A percentile compares a stretch with the other conserved stretches of the same genome.
Conservation (phyloP, 306 rosid species). For the Cucurbita pepo region DNA sequence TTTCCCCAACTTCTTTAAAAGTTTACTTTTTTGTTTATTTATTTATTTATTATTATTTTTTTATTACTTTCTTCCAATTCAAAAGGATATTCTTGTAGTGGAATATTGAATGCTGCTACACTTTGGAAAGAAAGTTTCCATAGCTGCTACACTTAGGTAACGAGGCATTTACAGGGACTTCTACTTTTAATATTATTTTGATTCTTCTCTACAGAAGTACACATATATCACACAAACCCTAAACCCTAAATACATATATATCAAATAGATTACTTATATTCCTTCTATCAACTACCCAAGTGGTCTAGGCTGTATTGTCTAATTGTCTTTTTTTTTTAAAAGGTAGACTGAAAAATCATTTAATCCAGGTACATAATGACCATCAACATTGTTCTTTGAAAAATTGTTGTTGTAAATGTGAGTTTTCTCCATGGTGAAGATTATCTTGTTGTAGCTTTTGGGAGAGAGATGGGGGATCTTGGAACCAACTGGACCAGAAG, state of each 20-base stretch:
- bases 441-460: constrained; percentile 2
- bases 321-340: too few relatives aligned
- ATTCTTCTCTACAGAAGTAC: not conserved
- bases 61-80: not conserved
- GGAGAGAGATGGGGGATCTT: constrained; percentile 23
- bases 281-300: not conserved
- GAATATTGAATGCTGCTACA: constrained; percentile 7
- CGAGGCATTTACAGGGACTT: not conserved
- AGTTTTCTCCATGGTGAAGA: not conserved
- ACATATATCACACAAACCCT: not conserved
- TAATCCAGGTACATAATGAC: not conserved
- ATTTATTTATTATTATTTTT: not conserved
- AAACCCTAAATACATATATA: not conserved
- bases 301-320: not conserved
- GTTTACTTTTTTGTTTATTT: not conserved
- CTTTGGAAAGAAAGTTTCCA: constrained; percentile 3
- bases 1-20: not conserved
- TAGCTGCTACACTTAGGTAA: not conserved
- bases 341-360: not conserved
- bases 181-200: not conserved
- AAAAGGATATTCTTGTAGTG: not conserved
- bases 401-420: constrained; percentile 2
- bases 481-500: constrained; percentile 61
- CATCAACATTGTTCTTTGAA: constrained; percentile 3
- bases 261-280: not conserved